Evolutionary conservation across 2,329 filamentous ascomycete species (phyloP), one percentile per base, ranked within the genome.

Genomic region (Colletotrichum karsti): DNA sequence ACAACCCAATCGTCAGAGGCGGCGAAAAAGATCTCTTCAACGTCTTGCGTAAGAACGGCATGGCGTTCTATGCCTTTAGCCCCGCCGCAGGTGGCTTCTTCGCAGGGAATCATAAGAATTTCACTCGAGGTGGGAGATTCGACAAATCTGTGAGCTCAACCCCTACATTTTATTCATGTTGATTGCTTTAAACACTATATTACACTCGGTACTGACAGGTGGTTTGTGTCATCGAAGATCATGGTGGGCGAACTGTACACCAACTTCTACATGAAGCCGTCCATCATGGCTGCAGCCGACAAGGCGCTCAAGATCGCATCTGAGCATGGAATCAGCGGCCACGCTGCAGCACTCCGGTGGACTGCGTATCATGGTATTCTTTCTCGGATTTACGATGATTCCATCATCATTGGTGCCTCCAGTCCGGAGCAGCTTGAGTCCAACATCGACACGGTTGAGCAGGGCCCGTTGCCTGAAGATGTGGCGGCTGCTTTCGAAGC

Each of bases 21-120:
- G 76, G 74, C 6, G 85, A 87, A 63, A 75, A 76, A 33, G 76
- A 79, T 12, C 73, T 86, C 1, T 79, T 85, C 18, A 81, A 83
- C 0, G 56, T 81, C 0, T 72, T 85, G 10, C 77, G 83, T 3
- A 77, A 80, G 59, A 71, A 82, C 39, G 75, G 74, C 12, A 84
- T 86, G 1, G 72, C 78, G 0, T 85, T 84, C 59, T 82, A 80
- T 63, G 82, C 79, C 0, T 86, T 79, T 63, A 81, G 78, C 7
- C 78, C 79, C 1, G 73, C 78, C n/a, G 79, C 76, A 0, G 78
- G 76, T 15, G 46, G 58, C 22, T 33, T 53, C 18, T 33, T 61
- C 5, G 26, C 58, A 5, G 73, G 74, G 2, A 74, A 72, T 10
- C 59, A 74, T 22, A 72, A 75, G 39, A 70, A 71, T 6, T 56